Percentiles rank a stretch among this genome's conserved stretches.
These are phyloP conservation scores for Melastoma malabathricum DNA, from an alignment of 345 rosid genomes.

Conservation along the genomic window DNA sequence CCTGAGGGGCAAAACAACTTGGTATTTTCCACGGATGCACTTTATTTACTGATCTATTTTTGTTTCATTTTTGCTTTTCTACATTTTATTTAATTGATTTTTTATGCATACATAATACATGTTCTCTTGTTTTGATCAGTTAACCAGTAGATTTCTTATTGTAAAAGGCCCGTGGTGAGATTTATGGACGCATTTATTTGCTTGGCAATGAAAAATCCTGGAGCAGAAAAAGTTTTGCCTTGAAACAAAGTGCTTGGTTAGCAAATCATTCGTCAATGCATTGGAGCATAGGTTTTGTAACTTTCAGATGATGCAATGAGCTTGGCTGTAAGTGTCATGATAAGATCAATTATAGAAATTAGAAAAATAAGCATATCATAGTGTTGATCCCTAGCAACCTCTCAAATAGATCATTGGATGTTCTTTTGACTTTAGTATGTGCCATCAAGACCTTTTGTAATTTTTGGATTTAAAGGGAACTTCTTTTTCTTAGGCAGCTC, in stretches of 20 bases:
- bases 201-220: neutral
- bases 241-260: too few species aligned
- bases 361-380: too few species aligned
- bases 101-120: too few species aligned
- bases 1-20: constrained; percentile 18
- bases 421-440: neutral
- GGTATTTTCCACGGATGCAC: constrained; percentile 6
- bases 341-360: too few species aligned
- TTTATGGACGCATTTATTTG: neutral
- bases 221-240: neutral
- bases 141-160: neutral
- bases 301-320: too few species aligned
- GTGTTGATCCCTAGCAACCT: too few species aligned
- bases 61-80: neutral
- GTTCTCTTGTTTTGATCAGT: neutral
- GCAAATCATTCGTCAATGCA: too few species aligned
- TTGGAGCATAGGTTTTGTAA: too few species aligned
- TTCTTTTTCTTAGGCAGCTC: too few species aligned
- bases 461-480: neutral
- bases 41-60: too few species aligned
- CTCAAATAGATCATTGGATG: neutral
- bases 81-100: too few species aligned
- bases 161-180: neutral
- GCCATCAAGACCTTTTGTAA: neutral
- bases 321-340: too few species aligned